phyloP scores from a whole-genome alignment of 2,329 filamentous ascomycete genomes.

The Fusarium avenaceum region DNA sequence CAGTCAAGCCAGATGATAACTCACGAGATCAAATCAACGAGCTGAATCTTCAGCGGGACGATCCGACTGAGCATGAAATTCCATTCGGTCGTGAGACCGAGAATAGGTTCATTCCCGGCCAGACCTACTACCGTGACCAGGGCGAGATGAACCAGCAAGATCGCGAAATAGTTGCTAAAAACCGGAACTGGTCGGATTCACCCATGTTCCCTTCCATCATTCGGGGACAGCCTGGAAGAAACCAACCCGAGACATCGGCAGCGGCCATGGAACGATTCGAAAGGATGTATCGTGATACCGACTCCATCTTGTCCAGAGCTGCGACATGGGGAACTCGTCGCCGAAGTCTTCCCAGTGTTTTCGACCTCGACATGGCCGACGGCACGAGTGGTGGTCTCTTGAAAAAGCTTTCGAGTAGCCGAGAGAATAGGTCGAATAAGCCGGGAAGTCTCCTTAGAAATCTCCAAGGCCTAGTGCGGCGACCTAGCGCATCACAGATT shows the following conservation, averaged over 20 bases:
- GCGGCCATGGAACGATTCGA: conserved; percentile 68
- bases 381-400: conserved; percentile 71
- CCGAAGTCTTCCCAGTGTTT: conserved; percentile 71
- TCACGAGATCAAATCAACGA: conserved; percentile 40
- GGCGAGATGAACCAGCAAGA: conserved; percentile 62
- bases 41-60: conserved; percentile 43
- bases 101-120: conserved; percentile 63
- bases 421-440: conserved; percentile 62
- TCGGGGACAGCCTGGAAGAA: conserved; percentile 46
- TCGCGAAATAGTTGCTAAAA: conserved; percentile 63
- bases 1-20: conserved; percentile 46
- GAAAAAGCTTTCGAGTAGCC: conserved; percentile 71
- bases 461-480: conserved; percentile 64
- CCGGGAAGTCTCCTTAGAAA: conserved; percentile 63
- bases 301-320: conserved; percentile 71
- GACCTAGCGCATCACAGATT: conserved; percentile 60
- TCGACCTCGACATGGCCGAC: conserved; percentile 68
- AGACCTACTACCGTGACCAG: conserved; percentile 62
- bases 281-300: conserved; percentile 66
- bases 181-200: conserved; percentile 64
- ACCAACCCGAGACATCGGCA: conserved; percentile 66
- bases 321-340: conserved; percentile 79
- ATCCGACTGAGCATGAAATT: conserved; percentile 57
- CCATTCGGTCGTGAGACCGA: conserved; percentile 62
- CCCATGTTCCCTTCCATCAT: conserved; percentile 63